These are phyloP conservation scores for Panicum hallii DNA, from an alignment of 202 grass and related monocot genomes.

Conservation along the genomic window DNA sequence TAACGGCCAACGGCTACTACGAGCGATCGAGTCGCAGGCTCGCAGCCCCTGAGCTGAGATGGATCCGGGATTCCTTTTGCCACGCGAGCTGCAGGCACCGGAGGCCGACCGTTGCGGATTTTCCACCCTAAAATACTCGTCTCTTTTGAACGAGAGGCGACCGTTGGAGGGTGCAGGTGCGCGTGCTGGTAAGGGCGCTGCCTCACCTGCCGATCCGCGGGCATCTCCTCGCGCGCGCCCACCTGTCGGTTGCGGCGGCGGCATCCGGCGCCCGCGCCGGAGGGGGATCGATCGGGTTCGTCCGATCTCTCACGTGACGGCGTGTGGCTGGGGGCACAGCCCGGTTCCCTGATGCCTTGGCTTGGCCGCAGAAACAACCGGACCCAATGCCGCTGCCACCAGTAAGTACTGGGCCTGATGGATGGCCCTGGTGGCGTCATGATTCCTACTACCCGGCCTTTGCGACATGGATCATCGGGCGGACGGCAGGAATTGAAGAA, in stretches of 20 bases:
- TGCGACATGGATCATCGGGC: neutral
- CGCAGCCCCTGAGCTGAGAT: too few relatives aligned
- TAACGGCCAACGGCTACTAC: conserved; percentile 37
- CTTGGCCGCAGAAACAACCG: neutral
- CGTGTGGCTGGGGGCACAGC: neutral
- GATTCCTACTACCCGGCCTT: neutral
- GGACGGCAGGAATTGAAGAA: neutral
- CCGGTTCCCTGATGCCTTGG: too few relatives aligned
- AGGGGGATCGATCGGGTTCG: neutral
- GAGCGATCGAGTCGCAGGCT: neutral
- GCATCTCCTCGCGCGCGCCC: too few relatives aligned
- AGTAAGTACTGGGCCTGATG: neutral
- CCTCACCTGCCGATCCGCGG: too few relatives aligned
- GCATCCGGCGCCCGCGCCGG: neutral
- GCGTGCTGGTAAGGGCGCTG: neutral
- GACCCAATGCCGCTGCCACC: neutral
- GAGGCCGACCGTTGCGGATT: neutral
- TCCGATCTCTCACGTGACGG: neutral
- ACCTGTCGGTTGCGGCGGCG: neutral
- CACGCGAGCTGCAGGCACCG: neutral
- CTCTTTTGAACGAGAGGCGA: neutral
- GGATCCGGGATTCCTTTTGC: conserved; percentile 27
- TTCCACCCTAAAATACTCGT: neutral
- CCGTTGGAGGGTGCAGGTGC: neutral
- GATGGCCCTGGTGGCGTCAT: neutral